A percentile compares a stretch with the other conserved stretches of the same genome.
Conservation (phyloP, 2,329 filamentous ascomycete species). For the Exophiala oligosperma region DNA sequence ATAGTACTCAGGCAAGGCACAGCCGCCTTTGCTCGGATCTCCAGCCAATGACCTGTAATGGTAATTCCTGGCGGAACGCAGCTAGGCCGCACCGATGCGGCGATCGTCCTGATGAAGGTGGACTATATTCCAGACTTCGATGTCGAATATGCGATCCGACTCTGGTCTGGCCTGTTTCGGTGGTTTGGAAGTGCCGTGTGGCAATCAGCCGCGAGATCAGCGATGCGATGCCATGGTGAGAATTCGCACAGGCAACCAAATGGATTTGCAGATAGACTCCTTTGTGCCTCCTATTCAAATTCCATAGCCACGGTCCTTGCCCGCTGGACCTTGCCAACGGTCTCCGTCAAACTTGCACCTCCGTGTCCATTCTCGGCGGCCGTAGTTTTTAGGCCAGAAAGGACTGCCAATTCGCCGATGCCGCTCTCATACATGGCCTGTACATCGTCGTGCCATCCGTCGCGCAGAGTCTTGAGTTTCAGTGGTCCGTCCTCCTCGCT, state of each 20-base stretch:
- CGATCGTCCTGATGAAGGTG: too few species aligned
- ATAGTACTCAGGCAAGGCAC: too few species aligned
- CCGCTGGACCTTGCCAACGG: conserved; percentile 48
- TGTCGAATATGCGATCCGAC: too few species aligned
- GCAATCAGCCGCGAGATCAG: not conserved
- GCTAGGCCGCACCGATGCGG: too few species aligned
- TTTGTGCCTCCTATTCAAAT: conserved; percentile 37
- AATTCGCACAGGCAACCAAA: not conserved
- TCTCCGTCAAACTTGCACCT: conserved; percentile 40
- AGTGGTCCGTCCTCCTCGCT: not conserved
- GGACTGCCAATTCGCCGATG: conserved; percentile 38
- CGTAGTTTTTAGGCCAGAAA: conserved; percentile 37
- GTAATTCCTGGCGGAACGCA: too few species aligned
- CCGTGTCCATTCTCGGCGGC: conserved; percentile 29
- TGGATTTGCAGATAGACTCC: not conserved
- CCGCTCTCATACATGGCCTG: conserved; percentile 43
- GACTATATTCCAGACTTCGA: too few species aligned
- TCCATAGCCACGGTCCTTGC: conserved; percentile 50
- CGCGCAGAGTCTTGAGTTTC: conserved; percentile 25
- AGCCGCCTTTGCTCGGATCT: too few species aligned
- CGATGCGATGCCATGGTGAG: not conserved
- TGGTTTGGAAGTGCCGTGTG: too few species aligned
- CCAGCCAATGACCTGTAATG: too few species aligned
- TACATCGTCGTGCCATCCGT: conserved; percentile 40
- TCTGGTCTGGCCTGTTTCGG: too few species aligned